These are phyloP conservation scores for Sarcodon sp. DNA, from an alignment of 768 basidiomycete species.

Conservation along the genomic window DNA sequence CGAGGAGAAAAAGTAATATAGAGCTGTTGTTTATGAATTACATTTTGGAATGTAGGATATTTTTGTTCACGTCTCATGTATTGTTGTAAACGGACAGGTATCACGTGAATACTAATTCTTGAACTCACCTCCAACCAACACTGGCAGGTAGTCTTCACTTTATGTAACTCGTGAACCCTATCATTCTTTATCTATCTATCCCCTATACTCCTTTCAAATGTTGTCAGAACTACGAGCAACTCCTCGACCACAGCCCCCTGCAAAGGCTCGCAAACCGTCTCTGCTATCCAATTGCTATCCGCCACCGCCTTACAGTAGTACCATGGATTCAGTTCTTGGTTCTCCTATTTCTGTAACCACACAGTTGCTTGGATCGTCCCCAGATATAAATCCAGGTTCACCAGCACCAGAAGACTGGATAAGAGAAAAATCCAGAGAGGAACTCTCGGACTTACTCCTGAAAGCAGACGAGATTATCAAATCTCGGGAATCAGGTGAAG, in stretches of 20 bases:
- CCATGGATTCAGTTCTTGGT: conserved; percentile 21
- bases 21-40: too few relatives aligned
- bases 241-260: conserved; percentile 60
- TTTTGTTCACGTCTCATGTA: too few relatives aligned
- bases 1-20: too few relatives aligned
- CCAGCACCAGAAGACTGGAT: conserved; percentile 31
- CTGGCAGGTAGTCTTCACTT: too few relatives aligned
- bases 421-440: conserved; percentile 57
- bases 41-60: too few relatives aligned
- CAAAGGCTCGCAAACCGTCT: conserved; percentile 42
- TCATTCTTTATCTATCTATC: background rate
- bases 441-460: conserved; percentile 53
- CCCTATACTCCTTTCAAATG: conserved; percentile 15
- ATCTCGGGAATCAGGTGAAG: conserved; percentile 61
- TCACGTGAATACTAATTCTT: too few relatives aligned
- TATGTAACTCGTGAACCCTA: too few relatives aligned
- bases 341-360: conserved; percentile 25
- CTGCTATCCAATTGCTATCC: conserved; percentile 15
- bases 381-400: conserved; percentile 8
- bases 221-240: conserved; percentile 22
- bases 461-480: conserved; percentile 69
- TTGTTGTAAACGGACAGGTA: too few relatives aligned
- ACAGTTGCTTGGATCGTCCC: conserved; percentile 14
- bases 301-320: conserved; percentile 46
- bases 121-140: too few relatives aligned